Evolutionary conservation across 73 alveolate species (phyloP).

Genomic region (Tetrahymena elliotti): DNA sequence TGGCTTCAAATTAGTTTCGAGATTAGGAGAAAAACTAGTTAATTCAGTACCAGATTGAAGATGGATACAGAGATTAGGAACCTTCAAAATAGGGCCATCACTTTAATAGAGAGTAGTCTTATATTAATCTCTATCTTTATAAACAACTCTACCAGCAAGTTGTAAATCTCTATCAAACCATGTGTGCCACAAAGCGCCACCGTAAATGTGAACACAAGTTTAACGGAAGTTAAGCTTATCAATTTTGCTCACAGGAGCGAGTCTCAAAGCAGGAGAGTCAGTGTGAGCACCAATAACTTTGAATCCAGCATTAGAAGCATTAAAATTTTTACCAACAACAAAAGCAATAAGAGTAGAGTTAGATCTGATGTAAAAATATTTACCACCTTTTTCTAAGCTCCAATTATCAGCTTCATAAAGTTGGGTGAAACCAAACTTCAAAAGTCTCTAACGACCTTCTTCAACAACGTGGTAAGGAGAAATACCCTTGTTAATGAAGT

Average conservation of each 20-base stretch:
- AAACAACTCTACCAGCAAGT: slow-evolving; percentile 87
- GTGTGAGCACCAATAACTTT: slow-evolving; percentile 88
- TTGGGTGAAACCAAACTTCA: not conserved
- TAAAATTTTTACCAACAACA: slow-evolving; percentile 64
- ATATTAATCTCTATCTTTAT: slow-evolving; percentile 61
- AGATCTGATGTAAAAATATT: slow-evolving; percentile 76
- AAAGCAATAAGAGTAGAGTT: slow-evolving; percentile 85
- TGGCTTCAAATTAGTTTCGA: slow-evolving; percentile 83
- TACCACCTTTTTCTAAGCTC: slow-evolving; percentile 72
- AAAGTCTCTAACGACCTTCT: not conserved
- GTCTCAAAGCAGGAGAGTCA: slow-evolving; percentile 82
- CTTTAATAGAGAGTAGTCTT: slow-evolving; percentile 69
- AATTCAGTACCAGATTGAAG: slow-evolving; percentile 61
- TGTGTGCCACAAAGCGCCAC: slow-evolving; percentile 97
- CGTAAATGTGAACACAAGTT: slow-evolving; percentile 74
- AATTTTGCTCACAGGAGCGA: slow-evolving; percentile 76
- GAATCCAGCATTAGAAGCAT: slow-evolving; percentile 46
- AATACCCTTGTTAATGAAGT: not conserved
- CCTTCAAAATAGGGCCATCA: slow-evolving; percentile 74
- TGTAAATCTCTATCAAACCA: slow-evolving; percentile 95
- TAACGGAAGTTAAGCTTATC: slow-evolving; percentile 63
- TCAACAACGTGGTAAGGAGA: not conserved
- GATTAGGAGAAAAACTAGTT: slow-evolving; percentile 59
- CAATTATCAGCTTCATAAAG: slow-evolving; percentile 39
- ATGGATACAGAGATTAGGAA: slow-evolving; percentile 89